These are phyloP conservation scores for Claviceps purpurea DNA, from an alignment of 2,329 filamentous ascomycete genomes.

Conservation along the genomic window DNA sequence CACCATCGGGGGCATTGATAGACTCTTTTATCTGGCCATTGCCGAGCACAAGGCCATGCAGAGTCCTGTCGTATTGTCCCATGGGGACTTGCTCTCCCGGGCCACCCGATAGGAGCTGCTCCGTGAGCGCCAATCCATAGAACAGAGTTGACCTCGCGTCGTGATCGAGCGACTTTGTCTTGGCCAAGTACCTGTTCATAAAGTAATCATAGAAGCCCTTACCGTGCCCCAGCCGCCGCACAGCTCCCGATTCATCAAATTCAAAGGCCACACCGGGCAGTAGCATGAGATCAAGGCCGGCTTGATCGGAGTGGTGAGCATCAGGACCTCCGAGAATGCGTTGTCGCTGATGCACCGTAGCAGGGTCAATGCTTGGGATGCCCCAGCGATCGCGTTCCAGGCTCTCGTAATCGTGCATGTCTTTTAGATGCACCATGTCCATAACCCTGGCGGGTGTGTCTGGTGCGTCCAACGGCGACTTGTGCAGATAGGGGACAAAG, in stretches of 20 bases:
- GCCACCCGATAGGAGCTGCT: conserved; percentile 59
- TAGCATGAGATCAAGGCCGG: conserved; percentile 68
- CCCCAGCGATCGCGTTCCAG: conserved; percentile 77
- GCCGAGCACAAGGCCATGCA: conserved; percentile 66
- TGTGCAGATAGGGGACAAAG: conserved; percentile 82
- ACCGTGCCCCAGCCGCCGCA: conserved; percentile 78
- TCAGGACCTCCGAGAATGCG: conserved; percentile 59
- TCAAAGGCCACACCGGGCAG: conserved; percentile 94
- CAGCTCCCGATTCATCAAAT: conserved; percentile 34
- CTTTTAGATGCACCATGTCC: conserved; percentile 81
- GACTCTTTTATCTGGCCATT: conserved; percentile 43
- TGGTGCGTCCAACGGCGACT: conserved; percentile 30
- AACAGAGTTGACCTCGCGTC: conserved; percentile 31
- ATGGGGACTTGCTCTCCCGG: conserved; percentile 56
- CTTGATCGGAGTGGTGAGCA: conserved; percentile 24
- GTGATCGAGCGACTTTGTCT: conserved; percentile 21
- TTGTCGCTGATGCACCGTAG: conserved; percentile 50
- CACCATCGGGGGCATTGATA: background rate
- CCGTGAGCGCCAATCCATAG: conserved; percentile 69
- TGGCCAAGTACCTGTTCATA: conserved; percentile 55
- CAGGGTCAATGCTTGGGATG: conserved; percentile 68
- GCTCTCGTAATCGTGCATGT: conserved; percentile 62
- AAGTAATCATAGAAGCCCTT: conserved; percentile 97
- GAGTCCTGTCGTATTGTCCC: conserved; percentile 60
- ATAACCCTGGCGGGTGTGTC: conserved; percentile 56